Base-by-base conservation (phyloP, 257 asterid species). In the Galeopsis tetrahit region DNA sequence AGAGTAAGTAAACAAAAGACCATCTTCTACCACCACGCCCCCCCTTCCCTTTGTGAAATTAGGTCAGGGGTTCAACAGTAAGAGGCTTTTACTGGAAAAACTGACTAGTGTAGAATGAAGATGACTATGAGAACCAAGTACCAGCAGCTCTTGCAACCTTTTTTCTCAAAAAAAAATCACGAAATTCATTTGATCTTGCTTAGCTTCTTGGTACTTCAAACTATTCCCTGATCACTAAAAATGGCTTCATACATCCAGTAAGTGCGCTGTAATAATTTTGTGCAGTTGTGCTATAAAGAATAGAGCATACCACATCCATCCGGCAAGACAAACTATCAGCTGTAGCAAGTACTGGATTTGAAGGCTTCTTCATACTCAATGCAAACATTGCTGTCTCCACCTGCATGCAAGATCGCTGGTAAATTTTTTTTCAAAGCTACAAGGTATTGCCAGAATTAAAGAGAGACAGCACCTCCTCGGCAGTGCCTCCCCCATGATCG, bases 401-500 rank as follows among this genome's bases (percentile, higher is more conserved):
- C 98, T 92, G 78, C 79, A 85, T 42, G 68, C 77, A 52, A 67
- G 63, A 61, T 79, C 58, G 60, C 68, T 65, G 67, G 77, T 64
- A 69, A 77, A 73, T 17, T 21, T 44, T 44, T 75, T 51, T 14
- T 42, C 62, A 34, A 58, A 69, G 63, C 65, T 21, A 56, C 15
- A 40, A 32, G 17, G 71, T 10, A 68, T 69, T 66, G 48, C 46
- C 14, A 51, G 66, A 70, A 33, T 65, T 68, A 73, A 74, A 71
- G 75, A 70, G 75, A 78, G 65, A 67, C 48, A 10, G 35, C 28
- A 92, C 98, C 97, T 93, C 98, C 79, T 93, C 98, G 10, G 96
- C 85, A 79, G 90, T 84, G 80, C 97, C 98, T 74, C 98, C 97
- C 11, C 98, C 98, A 75, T 93, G 98, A 80, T 91, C 97, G 42